phyloP scores from a whole-genome alignment of 2,329 filamentous ascomycete genomes.

The Fusarium tanahbumbuense region DNA sequence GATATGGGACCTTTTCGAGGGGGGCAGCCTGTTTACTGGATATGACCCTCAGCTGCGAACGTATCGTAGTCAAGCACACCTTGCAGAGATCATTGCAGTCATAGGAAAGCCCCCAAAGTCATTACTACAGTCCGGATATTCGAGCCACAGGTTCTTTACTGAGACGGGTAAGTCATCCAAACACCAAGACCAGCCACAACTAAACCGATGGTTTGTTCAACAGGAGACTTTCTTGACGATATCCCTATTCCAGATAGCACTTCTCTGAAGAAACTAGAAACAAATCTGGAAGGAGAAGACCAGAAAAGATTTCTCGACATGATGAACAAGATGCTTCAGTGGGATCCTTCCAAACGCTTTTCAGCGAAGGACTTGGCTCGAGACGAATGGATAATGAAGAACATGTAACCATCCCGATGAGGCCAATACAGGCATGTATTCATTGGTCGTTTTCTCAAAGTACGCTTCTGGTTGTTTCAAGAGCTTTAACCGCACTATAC shows the following conservation, averaged over 20 bases:
- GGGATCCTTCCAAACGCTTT: constrained; percentile 49
- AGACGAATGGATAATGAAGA: constrained; percentile 47
- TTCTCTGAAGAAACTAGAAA: constrained; percentile 54
- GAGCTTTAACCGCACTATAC: background rate
- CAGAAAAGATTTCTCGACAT: constrained; percentile 49
- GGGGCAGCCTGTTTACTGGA: constrained; percentile 57
- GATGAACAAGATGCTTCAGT: constrained; percentile 54
- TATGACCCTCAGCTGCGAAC: constrained; percentile 52
- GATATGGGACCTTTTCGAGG: constrained; percentile 64
- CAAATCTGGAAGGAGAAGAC: constrained; percentile 49
- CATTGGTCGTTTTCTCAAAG: background rate
- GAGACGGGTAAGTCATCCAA: constrained; percentile 46
- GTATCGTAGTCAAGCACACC: constrained; percentile 59
- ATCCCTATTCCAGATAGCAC: constrained; percentile 36
- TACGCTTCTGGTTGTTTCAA: background rate
- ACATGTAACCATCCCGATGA: constrained; percentile 1
- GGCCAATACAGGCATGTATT: background rate
- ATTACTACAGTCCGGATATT: constrained; percentile 50
- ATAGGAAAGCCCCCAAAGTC: constrained; percentile 56
- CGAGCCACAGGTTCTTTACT: constrained; percentile 54
- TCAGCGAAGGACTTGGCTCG: constrained; percentile 47
- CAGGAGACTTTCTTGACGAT: constrained; percentile 46
- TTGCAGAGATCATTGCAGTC: constrained; percentile 61
- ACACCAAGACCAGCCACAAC: background rate
- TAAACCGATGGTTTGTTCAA: background rate